Evolutionary conservation across 805 yeast genomes (phyloP).

Genomic region (Komagataella mondaviorum): DNA sequence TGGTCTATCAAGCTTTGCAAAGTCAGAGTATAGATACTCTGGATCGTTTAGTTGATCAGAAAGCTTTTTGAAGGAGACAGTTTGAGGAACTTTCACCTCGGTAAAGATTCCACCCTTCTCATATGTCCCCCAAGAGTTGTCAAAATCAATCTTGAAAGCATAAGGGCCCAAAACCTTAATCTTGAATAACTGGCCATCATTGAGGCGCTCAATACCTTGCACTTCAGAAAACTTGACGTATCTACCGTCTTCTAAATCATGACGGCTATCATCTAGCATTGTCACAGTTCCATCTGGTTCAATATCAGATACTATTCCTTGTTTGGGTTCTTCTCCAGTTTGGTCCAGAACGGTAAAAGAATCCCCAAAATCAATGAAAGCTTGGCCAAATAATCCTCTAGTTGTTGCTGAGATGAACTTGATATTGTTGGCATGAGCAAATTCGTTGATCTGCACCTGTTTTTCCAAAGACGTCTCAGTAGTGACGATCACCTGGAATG

Average conservation of each 20-base stretch:
- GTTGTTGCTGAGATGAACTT: constrained; percentile 74
- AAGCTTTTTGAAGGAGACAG: constrained; percentile 49
- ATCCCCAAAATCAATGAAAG: constrained; percentile 85
- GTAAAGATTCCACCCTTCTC: constrained; percentile 80
- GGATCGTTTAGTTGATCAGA: constrained; percentile 59
- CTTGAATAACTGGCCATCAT: constrained; percentile 61
- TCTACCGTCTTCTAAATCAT: constrained; percentile 87
- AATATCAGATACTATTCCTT: constrained; percentile 83
- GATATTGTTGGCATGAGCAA: constrained; percentile 61
- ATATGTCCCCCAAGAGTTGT: constrained; percentile 46
- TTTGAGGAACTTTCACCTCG: constrained; percentile 78
- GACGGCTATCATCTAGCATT: constrained; percentile 83
- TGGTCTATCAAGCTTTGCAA: constrained; percentile 89
- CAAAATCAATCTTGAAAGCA: constrained; percentile 65
- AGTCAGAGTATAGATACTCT: constrained; percentile 72
- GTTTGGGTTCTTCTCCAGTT: constrained; percentile 84
- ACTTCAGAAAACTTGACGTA: constrained; percentile 80
- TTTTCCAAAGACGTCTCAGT: constrained; percentile 62
- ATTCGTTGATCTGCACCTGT: constrained; percentile 60
- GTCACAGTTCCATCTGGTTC: constrained; percentile 87
- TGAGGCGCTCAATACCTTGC: constrained; percentile 61
- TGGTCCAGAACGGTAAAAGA: constrained; percentile 69
- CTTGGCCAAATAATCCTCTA: constrained; percentile 78
- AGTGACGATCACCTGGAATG: constrained; percentile 75
- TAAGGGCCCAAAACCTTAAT: constrained; percentile 90